Base-by-base conservation (phyloP, 495 filamentous ascomycete genomes). In the Aspergillus biplanus region DNA sequence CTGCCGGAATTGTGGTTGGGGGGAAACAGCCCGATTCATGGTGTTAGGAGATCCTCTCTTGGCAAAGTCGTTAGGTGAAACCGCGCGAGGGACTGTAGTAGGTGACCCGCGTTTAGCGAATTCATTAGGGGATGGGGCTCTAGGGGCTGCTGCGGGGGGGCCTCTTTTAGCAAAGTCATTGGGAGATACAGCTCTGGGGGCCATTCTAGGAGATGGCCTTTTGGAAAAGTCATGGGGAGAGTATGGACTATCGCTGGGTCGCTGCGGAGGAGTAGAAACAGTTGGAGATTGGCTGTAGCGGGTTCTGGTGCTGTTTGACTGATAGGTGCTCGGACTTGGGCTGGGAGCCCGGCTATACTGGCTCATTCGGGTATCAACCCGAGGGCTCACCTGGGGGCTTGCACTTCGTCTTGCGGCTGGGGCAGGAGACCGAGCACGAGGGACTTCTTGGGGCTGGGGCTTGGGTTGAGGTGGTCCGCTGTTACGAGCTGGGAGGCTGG, bases 221-320 rank as follows among this genome's bases (percentile, higher is more conserved):
- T 82, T 80, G 42, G 77, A 81, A 62, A 75, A 81, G 44, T 78
- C 76, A 46, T 74, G 74, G n/a, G 78, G 73, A 55, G 79, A 78
- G 75, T 87, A 87, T 5, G 80, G 78, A 47, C 82, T 80, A 49
- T 87, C 83, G 33, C 81, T 80, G 2, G 79, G 79, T 15, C 87
- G 86, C 66, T 86, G 87, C 0, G 78, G 73, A 7, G 71, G 62
- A 0, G 66, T 69, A 11, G 68, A 65, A 18, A 71, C 60, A 3
- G 71, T 72, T 6, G 79, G 77, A 1, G 77, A 79, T 53, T 77
- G 73, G 35, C 72, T 75, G 61, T 79, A 79, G 12, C 76, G 75
- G 47, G 69, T 75, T 13, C 73, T 76, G 58, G 74, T 67, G 59
- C 76, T 80, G 65, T 68, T 81, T 3, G 78, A 75, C 49, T 81